Percentiles rank a stretch among this genome's conserved stretches.
Evolutionary conservation across 257 asterid genomes (phyloP).

Genomic region (Nicotiana undulata): DNA sequence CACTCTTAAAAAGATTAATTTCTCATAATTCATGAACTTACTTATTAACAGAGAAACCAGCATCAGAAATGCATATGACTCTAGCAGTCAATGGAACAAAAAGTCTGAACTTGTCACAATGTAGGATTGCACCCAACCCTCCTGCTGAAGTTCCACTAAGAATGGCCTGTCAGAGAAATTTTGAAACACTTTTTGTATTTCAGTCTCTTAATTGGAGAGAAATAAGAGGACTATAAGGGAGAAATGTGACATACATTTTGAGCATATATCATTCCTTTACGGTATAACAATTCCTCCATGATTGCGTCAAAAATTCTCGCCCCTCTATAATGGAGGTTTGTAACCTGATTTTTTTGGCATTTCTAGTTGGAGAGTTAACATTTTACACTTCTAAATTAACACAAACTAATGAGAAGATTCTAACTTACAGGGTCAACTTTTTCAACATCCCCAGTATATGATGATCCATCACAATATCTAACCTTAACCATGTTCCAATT

Average conservation of each 20-base stretch:
- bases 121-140: slow-evolving; percentile 22
- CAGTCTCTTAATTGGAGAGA: too few relatives aligned
- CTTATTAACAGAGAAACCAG: slow-evolving; percentile 30
- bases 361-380: too few relatives aligned
- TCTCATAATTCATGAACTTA: not conserved
- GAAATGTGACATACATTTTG: not conserved
- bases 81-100: not conserved
- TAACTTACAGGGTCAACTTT: not conserved
- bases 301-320: not conserved
- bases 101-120: slow-evolving; percentile 31
- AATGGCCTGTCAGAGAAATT: slow-evolving; percentile 9
- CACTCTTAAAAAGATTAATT: slow-evolving; percentile 4
- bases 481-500: slow-evolving; percentile 82
- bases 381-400: too few relatives aligned
- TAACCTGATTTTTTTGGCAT: not conserved
- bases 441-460: slow-evolving; percentile 74
- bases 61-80: slow-evolving; percentile 22
- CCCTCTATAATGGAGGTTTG: not conserved
- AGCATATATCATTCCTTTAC: not conserved
- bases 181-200: too few relatives aligned
- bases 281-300: not conserved
- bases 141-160: not conserved
- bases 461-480: slow-evolving; percentile 83
- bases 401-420: too few relatives aligned
- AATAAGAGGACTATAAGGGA: too few relatives aligned